Base-by-base conservation (phyloP, 2,329 filamentous ascomycete species). In the Penicillium vulpinum region DNA sequence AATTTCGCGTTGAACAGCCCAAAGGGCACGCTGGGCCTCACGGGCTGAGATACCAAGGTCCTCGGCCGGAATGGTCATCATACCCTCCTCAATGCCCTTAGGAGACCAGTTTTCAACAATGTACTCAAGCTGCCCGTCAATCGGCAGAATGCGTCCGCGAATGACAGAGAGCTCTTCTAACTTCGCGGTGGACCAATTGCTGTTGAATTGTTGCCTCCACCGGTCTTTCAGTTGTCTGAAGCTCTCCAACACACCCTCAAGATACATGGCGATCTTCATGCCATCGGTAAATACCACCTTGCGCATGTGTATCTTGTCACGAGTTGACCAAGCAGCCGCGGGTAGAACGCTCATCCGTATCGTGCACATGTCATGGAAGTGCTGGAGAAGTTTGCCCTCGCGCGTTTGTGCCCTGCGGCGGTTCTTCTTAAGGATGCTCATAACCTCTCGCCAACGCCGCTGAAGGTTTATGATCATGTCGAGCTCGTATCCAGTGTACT, bases 201-300 rank as follows among this genome's bases (percentile, higher is more conserved):
- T 40, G 9, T 54, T 28, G 9, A 59, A 54, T 16, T 40, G 28
- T 0, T 13, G n/a, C 24, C 46, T 59, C 50, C 59, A 62, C 5
- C 24, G 24, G 4, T 48, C 54, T 2, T 49, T 52, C 11, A 61
- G 24, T 6, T 41, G 33, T 21, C 36, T 46, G 22, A 61, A 38
- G 13, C 16, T 24, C 3, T 16, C 26, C 1, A 31, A 15, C 15
- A 50, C 15, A 18, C 13, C 31, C 2, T 54, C 29, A 10, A 62
- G n/a, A 2, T 51, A 44, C 13, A 46, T 13, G 3, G 60, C 10
- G 7, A 61, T 49, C 7, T 49, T 29, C 15, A 62, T 16, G 6
- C 52, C 46, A 16, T 62, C 52, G 0, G 58, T 62, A 28, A 61
- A 59, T 7, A 62, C 11, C 4, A 62, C 38, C 13, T 53, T 60